A percentile compares a stretch with the other conserved stretches of the same genome.
These are phyloP conservation scores for Solanum neorickii DNA, from an alignment of 257 asterid genomes.

Conservation along the genomic window DNA sequence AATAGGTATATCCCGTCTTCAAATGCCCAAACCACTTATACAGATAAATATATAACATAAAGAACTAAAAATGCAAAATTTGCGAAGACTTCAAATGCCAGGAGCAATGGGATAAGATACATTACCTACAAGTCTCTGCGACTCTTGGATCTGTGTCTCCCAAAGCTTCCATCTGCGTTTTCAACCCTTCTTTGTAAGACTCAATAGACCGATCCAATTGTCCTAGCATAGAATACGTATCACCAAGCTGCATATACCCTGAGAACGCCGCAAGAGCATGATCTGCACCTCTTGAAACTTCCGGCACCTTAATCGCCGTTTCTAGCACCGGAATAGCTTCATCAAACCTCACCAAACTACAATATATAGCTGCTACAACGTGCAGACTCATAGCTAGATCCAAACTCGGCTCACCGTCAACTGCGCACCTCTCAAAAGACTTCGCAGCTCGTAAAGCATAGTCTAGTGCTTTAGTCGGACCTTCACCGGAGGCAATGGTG, in stretches of 20 bases:
- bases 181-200: conserved; percentile 77
- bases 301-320: conserved; percentile 83
- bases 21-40: not conserved
- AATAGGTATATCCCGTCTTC: not conserved
- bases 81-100: not conserved
- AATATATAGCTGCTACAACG: conserved; percentile 95
- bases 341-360: conserved; percentile 82
- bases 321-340: conserved; percentile 92
- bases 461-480: conserved; percentile 74
- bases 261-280: conserved; percentile 94
- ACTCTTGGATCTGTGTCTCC: conserved; percentile 93
- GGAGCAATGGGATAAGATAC: not conserved
- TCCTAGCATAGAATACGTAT: conserved; percentile 96
- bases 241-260: conserved; percentile 93
- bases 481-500: conserved; percentile 88
- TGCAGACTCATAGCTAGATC: conserved; percentile 95
- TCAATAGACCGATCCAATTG: conserved; percentile 85
- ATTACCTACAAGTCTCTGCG: conserved; percentile 90
- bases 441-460: conserved; percentile 79
- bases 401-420: conserved; percentile 71
- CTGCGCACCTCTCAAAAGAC: conserved; percentile 71
- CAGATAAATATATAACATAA: not conserved
- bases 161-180: conserved; percentile 85
- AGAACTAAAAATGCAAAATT: not conserved
- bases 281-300: conserved; percentile 76